A percentile compares a stretch with the other conserved stretches of the same genome.
phyloP scores from a whole-genome alignment of 164 flowering plant species.

The Tetracentron sinense region DNA sequence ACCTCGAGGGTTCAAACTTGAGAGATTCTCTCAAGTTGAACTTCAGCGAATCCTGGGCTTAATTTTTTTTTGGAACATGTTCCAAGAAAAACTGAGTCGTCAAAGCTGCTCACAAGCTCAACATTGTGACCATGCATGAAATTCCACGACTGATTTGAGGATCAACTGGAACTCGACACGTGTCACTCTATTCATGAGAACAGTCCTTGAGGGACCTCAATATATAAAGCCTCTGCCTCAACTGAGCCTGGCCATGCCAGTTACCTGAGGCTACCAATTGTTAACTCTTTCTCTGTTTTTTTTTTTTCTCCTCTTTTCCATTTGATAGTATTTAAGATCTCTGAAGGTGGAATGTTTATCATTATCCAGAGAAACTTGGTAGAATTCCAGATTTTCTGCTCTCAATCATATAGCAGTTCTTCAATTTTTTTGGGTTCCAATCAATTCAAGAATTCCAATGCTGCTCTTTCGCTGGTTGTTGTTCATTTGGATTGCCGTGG shows the following conservation, averaged over 20 bases:
- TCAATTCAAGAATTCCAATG: conserved; percentile 26
- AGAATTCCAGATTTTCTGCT: neutral
- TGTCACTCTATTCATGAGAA: neutral
- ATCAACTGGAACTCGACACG: neutral
- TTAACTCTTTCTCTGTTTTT: neutral
- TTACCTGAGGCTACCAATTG: neutral
- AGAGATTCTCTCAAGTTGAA: too few species aligned
- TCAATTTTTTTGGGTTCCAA: neutral
- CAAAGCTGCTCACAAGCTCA: too few species aligned
- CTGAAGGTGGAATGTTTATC: neutral
- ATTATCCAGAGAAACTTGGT: neutral
- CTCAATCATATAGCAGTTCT: neutral
- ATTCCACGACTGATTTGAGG: neutral
- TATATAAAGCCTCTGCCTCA: neutral
- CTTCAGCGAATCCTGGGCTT: too few species aligned
- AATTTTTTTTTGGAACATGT: too few species aligned
- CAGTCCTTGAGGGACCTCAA: neutral
- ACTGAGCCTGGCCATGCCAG: neutral
- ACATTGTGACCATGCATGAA: too few species aligned
- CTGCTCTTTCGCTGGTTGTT: conserved; percentile 13
- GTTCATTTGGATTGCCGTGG: conserved; percentile 8
- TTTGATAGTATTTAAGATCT: neutral
- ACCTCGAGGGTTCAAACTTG: too few species aligned
- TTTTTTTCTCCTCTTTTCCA: neutral
- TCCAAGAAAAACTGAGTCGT: too few species aligned